Base-by-base conservation (phyloP, 257 asterid species). In the Echium plantagineum region DNA sequence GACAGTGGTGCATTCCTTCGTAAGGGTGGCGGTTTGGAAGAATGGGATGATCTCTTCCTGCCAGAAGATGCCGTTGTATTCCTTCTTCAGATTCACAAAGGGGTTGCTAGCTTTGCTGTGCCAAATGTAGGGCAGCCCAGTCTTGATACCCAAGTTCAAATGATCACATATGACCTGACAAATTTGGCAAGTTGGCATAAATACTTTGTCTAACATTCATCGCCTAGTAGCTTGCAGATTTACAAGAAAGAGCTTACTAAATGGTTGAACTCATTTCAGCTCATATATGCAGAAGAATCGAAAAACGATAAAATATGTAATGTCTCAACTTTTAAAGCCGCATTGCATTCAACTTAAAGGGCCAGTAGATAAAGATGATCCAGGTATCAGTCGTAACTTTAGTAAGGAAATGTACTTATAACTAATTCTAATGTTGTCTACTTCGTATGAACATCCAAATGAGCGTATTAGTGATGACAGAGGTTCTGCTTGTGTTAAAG, bases 91-190 rank as follows among this genome's bases (percentile, higher is more conserved):
- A 55, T 86, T 86, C 35, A 86, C 88, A 32, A 87, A 87, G 3
- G 95, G 95, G 82, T 87, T 80, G 81, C 95, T 87, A 0, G 95
- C 95, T 69, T 87, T 84, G 87, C 94, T 86, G 82, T 81, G 94
- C 95, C 94, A 86, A 21, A 86, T 81, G 77, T 83, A 86, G 28
- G 95, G 95, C 57, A 86, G 70, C 35, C 93, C 95, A 0, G 95
- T 86, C 82, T 86, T 86, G 57, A 86, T 69, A 2, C 95, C 95
- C 2, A 79, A 68, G 6, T 81, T 78, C 69, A 83, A 67, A 46
- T 86, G 95, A 72, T 83, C 95, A 71, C 95, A 86, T 28, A 86
- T 81, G 58, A 86, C 95, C 94, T 83, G 15, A 10, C 9, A 66
- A 26, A 7, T 38, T 48, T 17, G 26, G 16, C 0, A 32, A 58